Base-by-base conservation (phyloP, 2,329 filamentous ascomycete species). In the Dactylella cylindrospora region DNA sequence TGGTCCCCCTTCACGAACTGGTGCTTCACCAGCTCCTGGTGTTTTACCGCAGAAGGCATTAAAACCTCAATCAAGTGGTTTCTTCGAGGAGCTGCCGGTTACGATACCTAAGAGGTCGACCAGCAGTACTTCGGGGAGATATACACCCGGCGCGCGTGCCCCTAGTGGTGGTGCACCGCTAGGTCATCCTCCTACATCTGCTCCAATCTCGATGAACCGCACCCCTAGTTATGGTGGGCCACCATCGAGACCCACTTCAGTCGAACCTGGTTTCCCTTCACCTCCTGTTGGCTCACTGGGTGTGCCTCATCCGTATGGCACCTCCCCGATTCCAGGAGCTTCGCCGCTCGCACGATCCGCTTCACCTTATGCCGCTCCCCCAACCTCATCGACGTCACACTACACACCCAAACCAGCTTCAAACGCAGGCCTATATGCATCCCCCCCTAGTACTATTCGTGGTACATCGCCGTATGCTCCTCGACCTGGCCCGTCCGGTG, bases 401-500 rank as follows among this genome's bases (percentile, higher is more conserved):
- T 49, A 61, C 13, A 23, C 57, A 13, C 26, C 65, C 9, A 64
- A 66, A 25, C 52, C 60, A 22, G 26, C 51, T 12, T 17, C 19
- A 15, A 51, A 12, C 17, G 19, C 32, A 3, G 28, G 26, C 12
- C 25, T 51, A 6, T 50, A 52, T 26, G 55, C 55, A 26, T 25
- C 38, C 7, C 36, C 55, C 17, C 55, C 55, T 2, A 53, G 17
- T 6, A 32, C 19, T 23, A 43, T 23, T 15, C 25, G 47, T 5
- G 55, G 46, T 5, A 40, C 41, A n/a, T 53, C 47, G 6, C 59
- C 59, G 13, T 64, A 64, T 29, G 50, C 59, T 4, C 59, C 52
- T 15, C 59, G 50, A 6, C 50, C 59, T 25, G 43, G 25, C 5
- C 44, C 50, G 4, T 38, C 45, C 17, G 23, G 29, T 10, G 35